Conservation (phyloP, 495 filamentous ascomycete species). For the Lichina pygmaea region DNA sequence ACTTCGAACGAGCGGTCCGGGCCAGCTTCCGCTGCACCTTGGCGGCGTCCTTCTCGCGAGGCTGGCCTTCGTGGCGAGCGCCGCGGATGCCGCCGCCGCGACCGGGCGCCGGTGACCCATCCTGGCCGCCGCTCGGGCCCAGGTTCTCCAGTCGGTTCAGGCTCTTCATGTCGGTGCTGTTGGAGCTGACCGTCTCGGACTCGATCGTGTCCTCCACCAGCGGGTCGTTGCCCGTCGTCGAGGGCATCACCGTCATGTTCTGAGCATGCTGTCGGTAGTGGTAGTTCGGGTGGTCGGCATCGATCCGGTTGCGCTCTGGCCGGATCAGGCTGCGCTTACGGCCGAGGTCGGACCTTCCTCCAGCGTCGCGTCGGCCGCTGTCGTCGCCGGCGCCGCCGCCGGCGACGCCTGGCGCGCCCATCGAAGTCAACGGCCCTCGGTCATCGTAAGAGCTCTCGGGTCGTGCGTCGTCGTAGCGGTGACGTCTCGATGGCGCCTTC, state of each 20-base stretch:
- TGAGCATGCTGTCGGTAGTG: conserved; percentile 72
- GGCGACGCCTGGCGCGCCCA: conserved; percentile 8
- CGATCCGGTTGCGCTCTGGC: conserved; percentile 63
- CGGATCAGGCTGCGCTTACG: conserved; percentile 66
- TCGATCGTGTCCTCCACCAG: conserved; percentile 43
- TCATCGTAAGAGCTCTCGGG: background rate
- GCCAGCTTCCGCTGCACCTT: conserved; percentile 17
- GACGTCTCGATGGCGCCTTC: background rate
- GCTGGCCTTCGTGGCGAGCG: conserved; percentile 9
- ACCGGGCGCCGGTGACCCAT: conserved; percentile 16
- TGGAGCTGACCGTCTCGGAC: conserved; percentile 24
- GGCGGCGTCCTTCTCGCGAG: conserved; percentile 3
- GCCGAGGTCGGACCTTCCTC: conserved; percentile 18
- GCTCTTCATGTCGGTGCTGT: conserved; percentile 24
- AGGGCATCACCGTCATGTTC: conserved; percentile 67
- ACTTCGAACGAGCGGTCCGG: background rate
- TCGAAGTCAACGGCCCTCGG: conserved; percentile 1
- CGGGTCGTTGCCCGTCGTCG: conserved; percentile 76
- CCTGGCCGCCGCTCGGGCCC: conserved; percentile 11
- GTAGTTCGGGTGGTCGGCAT: conserved; percentile 73
- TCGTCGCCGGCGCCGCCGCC: conserved; percentile 8
- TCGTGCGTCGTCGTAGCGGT: too few species aligned
- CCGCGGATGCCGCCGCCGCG: conserved; percentile 1
- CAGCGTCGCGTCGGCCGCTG: conserved; percentile 4
- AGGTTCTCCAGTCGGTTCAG: conserved; percentile 11